Conservation (phyloP, 2,329 filamentous ascomycete species). For the Diaporthe caulivora region DNA sequence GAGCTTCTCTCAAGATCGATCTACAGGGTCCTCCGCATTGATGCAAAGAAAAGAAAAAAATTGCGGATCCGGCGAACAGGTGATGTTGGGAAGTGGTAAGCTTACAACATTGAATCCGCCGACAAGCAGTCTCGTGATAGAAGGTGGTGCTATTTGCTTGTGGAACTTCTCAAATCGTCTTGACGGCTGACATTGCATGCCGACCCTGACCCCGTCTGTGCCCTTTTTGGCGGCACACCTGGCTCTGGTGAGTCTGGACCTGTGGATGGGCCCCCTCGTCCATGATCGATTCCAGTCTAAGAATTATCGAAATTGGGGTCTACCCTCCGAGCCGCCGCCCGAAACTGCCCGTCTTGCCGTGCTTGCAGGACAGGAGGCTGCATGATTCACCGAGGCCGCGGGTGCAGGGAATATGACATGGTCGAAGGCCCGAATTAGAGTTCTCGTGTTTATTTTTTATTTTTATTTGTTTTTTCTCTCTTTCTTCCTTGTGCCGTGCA, state of each 20-base stretch:
- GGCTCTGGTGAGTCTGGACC: constrained; percentile 18
- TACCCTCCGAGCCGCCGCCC: constrained; percentile 16
- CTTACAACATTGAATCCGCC: constrained; percentile 8
- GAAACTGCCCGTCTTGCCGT: constrained; percentile 8
- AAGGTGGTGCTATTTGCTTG: constrained; percentile 6
- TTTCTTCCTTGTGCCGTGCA: too few relatives aligned
- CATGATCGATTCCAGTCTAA: constrained; percentile 10
- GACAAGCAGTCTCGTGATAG: constrained; percentile 8
- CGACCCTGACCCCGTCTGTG: constrained; percentile 31
- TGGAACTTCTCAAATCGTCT: constrained; percentile 23
- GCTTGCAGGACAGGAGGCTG: neutral
- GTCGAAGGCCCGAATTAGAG: constrained; percentile 9
- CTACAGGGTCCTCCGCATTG: neutral
- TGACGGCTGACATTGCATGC: constrained; percentile 30
- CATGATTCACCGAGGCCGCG: constrained; percentile 19
- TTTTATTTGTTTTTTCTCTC: too few relatives aligned
- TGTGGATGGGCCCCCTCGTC: constrained; percentile 29
- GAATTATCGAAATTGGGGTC: constrained; percentile 19
- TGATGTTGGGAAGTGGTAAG: neutral
- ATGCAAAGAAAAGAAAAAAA: neutral
- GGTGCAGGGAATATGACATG: constrained; percentile 31
- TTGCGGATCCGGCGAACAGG: neutral
- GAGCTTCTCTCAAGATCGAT: neutral
- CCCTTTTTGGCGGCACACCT: constrained; percentile 1
- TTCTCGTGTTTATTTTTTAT: constrained; percentile 16